Evolutionary conservation across 441 rosid species (phyloP), one percentile per base, ranked within the genome.

Genomic region (Theobroma grandiflorum): DNA sequence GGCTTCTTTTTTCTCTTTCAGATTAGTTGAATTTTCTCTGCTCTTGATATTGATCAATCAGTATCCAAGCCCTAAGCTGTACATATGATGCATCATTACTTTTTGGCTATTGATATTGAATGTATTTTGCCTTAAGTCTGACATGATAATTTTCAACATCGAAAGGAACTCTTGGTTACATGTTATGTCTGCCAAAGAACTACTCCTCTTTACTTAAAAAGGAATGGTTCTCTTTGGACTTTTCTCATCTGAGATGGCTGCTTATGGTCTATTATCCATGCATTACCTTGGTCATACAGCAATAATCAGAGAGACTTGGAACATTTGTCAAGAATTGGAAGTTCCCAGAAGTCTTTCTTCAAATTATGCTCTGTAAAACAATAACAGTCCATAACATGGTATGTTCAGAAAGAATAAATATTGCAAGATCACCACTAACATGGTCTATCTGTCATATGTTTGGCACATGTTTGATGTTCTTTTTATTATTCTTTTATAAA

Each of bases 1-100:
- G 94, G 70, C 9, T 78, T 64, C 31, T 75, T 53, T 65, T 47
- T 45, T 38, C 73, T 62, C 61, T 78, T 66, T 65, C 65, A 68
- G 61, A 52, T 64, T 22, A 14, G 61, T 71, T 57, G 53, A 63
- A 69, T 18, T 69, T 83, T 57, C 45, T 65, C 58, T 71, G 35
- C 57, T 66, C 15, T 43, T 49, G 66, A 20, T 75, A 42, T 75
- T 20, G 45, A 58, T 45, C 40, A 11, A 22, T 73, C 50, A 18
- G 53, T 65, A 76, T 76, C 52, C 57, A 47, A 64, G 31, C 20
- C 43, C 68, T 14, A 63, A 35, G 43, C 47, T 72, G 72, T 62
- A 45, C 52, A 31, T 69, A 43, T 75, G n/a, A 22, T 57, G 57
- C 66, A 55, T 33, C 37, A 47, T 61, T 52, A n/a, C 16, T 68